These are phyloP conservation scores for Centrapalus pauciflorus DNA, from an alignment of 129 eudicot genomes.

Conservation along the genomic window DNA sequence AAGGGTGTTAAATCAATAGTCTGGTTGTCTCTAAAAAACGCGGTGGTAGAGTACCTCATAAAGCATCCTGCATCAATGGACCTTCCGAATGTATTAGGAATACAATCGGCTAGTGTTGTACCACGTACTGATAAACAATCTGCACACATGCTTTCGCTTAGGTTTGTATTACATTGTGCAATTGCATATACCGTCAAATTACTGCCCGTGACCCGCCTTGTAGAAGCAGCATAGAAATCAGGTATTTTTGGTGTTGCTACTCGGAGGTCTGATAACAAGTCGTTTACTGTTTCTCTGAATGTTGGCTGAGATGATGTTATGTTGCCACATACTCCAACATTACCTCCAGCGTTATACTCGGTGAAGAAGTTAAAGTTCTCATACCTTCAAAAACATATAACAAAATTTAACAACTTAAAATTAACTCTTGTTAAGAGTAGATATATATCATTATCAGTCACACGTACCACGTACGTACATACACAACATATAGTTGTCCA, in stretches of 20 bases:
- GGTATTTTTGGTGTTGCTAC: slow-evolving; percentile 30
- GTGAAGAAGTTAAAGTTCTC: slow-evolving; percentile 14
- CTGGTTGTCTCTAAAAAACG: slow-evolving; percentile 27
- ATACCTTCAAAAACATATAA: slow-evolving; percentile 10
- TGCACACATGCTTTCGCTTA: slow-evolving; percentile 17
- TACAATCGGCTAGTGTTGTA: slow-evolving; percentile 19
- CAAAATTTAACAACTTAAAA: too few species aligned
- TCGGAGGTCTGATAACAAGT: slow-evolving; percentile 26
- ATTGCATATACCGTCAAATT: slow-evolving; percentile 24
- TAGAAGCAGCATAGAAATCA: slow-evolving; percentile 26
- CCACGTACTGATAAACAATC: slow-evolving; percentile 16
- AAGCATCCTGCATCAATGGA: slow-evolving; percentile 33
- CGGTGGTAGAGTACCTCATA: slow-evolving; percentile 20
- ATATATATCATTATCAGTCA: too few species aligned
- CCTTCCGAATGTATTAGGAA: slow-evolving; percentile 24
- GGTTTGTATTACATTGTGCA: slow-evolving; percentile 29
- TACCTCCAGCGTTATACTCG: slow-evolving; percentile 8
- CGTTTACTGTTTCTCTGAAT: slow-evolving; percentile 4
- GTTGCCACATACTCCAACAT: slow-evolving; percentile 25
- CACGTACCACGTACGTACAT: too few species aligned
- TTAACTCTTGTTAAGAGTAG: too few species aligned
- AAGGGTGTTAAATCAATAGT: slow-evolving; percentile 25
- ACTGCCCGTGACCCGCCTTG: slow-evolving; percentile 9
- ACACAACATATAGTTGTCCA: too few species aligned
- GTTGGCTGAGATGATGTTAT: slow-evolving; percentile 16